Evolutionary conservation across 768 basidiomycete genomes (phyloP), one percentile per base, ranked within the genome.

Genomic region (Serendipita sp.): DNA sequence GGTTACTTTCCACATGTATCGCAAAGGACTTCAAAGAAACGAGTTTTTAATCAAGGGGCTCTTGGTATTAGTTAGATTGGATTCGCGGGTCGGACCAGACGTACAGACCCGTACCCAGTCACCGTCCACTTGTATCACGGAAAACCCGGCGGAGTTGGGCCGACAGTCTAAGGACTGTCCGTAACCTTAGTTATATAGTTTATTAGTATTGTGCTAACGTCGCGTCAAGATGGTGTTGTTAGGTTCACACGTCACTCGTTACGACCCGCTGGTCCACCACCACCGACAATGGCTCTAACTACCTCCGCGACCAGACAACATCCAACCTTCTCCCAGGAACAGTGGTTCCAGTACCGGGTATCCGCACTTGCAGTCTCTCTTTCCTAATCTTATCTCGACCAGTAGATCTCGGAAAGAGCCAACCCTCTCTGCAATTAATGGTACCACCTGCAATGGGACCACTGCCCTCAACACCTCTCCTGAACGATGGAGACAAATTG

Each of bases 191-290:
- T 24, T 24, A 24, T 24, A 24, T 24, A 24, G 24, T 24, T 24
- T 24, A 24, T 24, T 24, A 38, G 8, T 30, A 30, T 30, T 8
- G 56, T 24, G 8, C 37, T 30, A 32, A 4, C 56, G n/a, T 28
- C 56, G 11, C 56, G 56, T 60, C 32, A 15, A 11, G 53, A 54
- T n/a, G 16, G 16, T 28, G 28, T 80, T 13, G 76, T 81, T 66
- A 83, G 86, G 65, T 76, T 80, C 4, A 73, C 85, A 63, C 78
- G 83, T 65, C 72, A 84, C 18, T 86, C 85, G 8, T 72, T 83
- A 70, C 78, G 78, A 46, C 79, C 85, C 24, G 87, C 86, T 0
- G 83, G 82, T 64, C 24, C 24, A 24, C 81, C 81, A 38, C 82
- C 87, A 3, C 86, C 88, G 5, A 78, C 81, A 0, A 74, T 76